Evolutionary conservation across 2,329 filamentous ascomycete genomes (phyloP), one percentile per base, ranked within the genome.

Genomic region (Cryphonectria japonica): DNA sequence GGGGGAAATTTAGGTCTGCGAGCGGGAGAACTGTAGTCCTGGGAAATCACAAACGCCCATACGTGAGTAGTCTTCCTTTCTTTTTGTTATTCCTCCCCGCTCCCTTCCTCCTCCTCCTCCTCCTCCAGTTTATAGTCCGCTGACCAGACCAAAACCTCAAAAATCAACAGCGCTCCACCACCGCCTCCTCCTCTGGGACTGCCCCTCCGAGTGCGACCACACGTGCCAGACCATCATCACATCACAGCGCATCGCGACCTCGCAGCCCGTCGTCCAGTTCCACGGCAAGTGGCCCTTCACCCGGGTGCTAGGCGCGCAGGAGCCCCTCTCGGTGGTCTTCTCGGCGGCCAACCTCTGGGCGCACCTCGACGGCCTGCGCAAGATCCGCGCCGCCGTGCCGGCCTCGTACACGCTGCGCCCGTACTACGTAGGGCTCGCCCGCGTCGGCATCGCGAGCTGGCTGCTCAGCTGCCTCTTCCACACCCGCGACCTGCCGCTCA

Each of bases 241-340:
- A 70, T 82, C 88, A 76, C 83, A 83, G 71, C 93, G 95, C 74
- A 82, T 94, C 75, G 84, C 88, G 37, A 84, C 87, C 73, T 87
- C 89, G 72, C 88, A 89, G 41, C 87, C 90, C 14, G 82, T 98
- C 66, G 91, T 95, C 70, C 96, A 99, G 83, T 99, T 95, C 85
- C 94, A 99, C 84, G 96, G 96, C 43, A 99, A 99, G 87, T 99
- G 96, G 96, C 96, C 96, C 54, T 99, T 99, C 83, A 86, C 91
- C 80, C 93, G 96, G 75, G 87, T 98, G 78, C 82, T 97, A 68
- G 96, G 96, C 80, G 92, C 97, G 85, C 96, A 99, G 83, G 96
- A 99, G 83, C 94, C 95, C 71, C 94, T 95, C 80, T 94, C 91
- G 66, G 95, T 98, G 75, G 85, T 98, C 78, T 99, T 98, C 86